Base-by-base conservation (phyloP, 768 basidiomycete species). In the Lepiota venenata region DNA sequence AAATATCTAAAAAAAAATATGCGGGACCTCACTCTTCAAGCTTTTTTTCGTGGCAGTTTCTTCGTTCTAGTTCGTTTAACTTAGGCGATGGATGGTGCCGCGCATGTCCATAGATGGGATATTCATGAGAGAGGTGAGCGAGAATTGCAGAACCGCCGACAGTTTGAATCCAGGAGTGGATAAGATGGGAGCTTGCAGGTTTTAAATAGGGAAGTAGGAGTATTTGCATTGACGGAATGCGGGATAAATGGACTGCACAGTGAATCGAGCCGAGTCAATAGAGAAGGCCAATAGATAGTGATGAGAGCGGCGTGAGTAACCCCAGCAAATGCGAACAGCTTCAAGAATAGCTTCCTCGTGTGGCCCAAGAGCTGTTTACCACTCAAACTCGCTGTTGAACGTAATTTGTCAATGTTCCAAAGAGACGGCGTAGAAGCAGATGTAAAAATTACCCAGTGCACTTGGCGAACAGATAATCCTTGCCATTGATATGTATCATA, bases 391-490 rank as follows among this genome's bases (percentile, higher is more conserved):
- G 50, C 74, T 75, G 49, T 1, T 14, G 37, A 32, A 49, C 11
- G 29, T 21, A 29, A 35, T 43, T 51, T 15, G 57, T 60, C 25
- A 61, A 35, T 21, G 44, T 18, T 22, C n/a, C 20, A 14, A 43
- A 11, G 20, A 27, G 10, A 36, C 15, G 22, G 32, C 21, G 39
- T 21, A 29, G 49, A 37, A 50, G 51, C 9, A 11, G 27, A 35
- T 10, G 20, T 38, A 18, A 41, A 35, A 71, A 85, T 66, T 65
- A 98, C 96, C 96, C 96, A 5, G 85, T 93, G 72, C 96, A 98
- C 70, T 97, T 96, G 50, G 91, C 83, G 66, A 99, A 99, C 14
- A 99, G 80, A 72, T 98, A 99, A 64, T 99, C 97, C 64, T 91
- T 93, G 27, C 96, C 96, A 60, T 97, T 97, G 61, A 97, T 83